Evolutionary conservation across 2,329 filamentous ascomycete genomes (phyloP).

Genomic region (Pseudocercospora cruenta): DNA sequence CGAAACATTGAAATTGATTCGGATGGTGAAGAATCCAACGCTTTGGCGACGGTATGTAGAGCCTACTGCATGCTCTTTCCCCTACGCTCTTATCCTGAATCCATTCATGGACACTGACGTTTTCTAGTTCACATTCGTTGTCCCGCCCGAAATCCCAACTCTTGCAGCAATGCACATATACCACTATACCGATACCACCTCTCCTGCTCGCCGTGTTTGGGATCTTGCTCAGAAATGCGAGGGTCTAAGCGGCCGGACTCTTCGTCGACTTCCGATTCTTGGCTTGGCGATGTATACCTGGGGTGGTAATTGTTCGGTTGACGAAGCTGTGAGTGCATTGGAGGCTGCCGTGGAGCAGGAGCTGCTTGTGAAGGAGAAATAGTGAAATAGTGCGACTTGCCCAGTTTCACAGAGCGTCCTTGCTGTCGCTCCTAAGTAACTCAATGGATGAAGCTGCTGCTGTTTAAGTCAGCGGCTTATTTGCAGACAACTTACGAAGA

Average conservation of each 20-base stretch:
- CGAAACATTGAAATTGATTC: not conserved
- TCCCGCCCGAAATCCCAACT: slow-evolving; percentile 32
- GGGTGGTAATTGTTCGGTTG: slow-evolving; percentile 39
- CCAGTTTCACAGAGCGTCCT: not conserved
- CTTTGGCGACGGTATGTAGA: not conserved
- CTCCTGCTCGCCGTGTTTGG: slow-evolving; percentile 38
- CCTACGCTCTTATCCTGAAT: not conserved
- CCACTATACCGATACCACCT: slow-evolving; percentile 25
- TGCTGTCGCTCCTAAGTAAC: not conserved
- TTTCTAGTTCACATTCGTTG: slow-evolving; percentile 19
- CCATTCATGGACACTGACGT: not conserved
- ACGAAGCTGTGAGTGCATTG: slow-evolving; percentile 46
- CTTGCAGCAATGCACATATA: slow-evolving; percentile 36
- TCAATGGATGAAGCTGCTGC: too few relatives aligned
- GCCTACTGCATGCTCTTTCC: not conserved
- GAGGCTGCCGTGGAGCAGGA: slow-evolving; percentile 43
- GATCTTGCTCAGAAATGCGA: slow-evolving; percentile 39
- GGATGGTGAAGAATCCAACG: not conserved
- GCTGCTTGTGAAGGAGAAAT: slow-evolving; percentile 23
- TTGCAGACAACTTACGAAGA: not conserved
- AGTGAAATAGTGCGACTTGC: not conserved
- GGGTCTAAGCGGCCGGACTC: slow-evolving; percentile 48
- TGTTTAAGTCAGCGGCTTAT: not conserved
- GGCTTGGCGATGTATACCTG: slow-evolving; percentile 47
- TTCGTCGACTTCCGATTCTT: slow-evolving; percentile 47